Conservation (phyloP, 306 rosid genomes). For the Cicer cuneatum region DNA sequence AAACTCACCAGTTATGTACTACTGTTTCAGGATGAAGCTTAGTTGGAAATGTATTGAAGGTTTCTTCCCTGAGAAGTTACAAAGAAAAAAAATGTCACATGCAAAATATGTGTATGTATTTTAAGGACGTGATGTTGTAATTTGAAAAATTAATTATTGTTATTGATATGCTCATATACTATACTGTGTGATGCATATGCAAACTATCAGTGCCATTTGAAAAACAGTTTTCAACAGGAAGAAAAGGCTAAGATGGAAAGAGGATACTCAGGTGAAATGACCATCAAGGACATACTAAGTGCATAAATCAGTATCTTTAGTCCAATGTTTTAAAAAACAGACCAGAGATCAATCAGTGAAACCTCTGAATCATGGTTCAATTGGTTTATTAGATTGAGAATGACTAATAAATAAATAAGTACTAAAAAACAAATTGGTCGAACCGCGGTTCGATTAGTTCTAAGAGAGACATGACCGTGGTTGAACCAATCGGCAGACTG, state of each 20-base stretch:
- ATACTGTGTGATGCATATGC: conserved; percentile 20
- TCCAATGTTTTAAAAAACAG: neutral
- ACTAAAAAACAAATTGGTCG: too few species aligned
- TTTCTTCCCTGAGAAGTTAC: conserved; percentile 83
- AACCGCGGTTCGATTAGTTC: too few species aligned
- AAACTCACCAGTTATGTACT: conserved; percentile 91
- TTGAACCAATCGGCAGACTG: too few species aligned
- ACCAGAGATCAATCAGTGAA: too few species aligned
- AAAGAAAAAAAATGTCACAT: conserved; percentile 33
- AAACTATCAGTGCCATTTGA: conserved; percentile 35
- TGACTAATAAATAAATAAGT: too few species aligned
- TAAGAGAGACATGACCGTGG: too few species aligned
- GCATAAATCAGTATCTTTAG: conserved; percentile 22
- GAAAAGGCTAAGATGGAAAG: neutral
- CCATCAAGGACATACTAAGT: conserved; percentile 28
- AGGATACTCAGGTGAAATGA: conserved; percentile 27
- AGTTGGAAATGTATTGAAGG: conserved; percentile 75
- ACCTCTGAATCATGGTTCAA: too few species aligned
- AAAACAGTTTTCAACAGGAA: conserved; percentile 31
- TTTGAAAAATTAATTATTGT: conserved; percentile 27
- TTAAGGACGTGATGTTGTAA: conserved; percentile 20
- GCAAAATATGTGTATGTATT: conserved; percentile 27
- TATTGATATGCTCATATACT: neutral
- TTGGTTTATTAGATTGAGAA: too few species aligned
- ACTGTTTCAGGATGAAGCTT: conserved; percentile 83